These are phyloP conservation scores for Geotrichum citri-aurantii DNA, from an alignment of 1,139 yeast genomes.

Conservation along the genomic window DNA sequence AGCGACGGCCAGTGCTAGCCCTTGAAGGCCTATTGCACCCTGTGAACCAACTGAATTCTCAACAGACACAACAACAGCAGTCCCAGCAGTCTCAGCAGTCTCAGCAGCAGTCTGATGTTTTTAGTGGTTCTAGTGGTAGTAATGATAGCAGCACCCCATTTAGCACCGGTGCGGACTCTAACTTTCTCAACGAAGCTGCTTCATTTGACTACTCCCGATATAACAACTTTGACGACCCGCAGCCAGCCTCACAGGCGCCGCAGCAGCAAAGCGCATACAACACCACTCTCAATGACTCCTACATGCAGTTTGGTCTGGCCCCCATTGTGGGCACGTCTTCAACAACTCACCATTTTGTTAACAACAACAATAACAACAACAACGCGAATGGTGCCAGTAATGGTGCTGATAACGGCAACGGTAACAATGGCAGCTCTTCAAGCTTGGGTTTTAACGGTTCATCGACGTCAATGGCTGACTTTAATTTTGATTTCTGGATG, in stretches of 20 bases:
- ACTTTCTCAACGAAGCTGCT: background rate
- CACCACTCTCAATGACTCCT: constrained; percentile 1
- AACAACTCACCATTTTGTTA: background rate
- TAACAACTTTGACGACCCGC: background rate
- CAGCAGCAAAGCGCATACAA: background rate
- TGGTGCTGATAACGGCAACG: background rate
- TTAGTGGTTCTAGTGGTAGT: background rate
- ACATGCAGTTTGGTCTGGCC: constrained; percentile 15
- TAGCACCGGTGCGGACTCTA: background rate
- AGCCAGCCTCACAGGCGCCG: background rate
- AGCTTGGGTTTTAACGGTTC: background rate
- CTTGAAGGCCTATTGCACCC: constrained; percentile 8
- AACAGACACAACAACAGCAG: constrained; percentile 12
- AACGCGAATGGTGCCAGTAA: background rate
- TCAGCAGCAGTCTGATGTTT: constrained; percentile 5
- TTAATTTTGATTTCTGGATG: constrained; percentile 46
- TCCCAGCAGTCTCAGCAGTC: constrained; percentile 6
- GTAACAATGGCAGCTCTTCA: background rate
- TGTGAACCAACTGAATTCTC: constrained; percentile 1
- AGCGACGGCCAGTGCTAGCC: constrained; percentile 9
- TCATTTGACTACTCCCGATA: background rate
- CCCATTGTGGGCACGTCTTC: constrained; percentile 12
- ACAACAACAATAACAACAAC: background rate
- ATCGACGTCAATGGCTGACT: constrained; percentile 20
- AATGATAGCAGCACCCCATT: constrained; percentile 6